Evolutionary conservation across 768 basidiomycete species (phyloP).

Genomic region (Tulasnella sp.): DNA sequence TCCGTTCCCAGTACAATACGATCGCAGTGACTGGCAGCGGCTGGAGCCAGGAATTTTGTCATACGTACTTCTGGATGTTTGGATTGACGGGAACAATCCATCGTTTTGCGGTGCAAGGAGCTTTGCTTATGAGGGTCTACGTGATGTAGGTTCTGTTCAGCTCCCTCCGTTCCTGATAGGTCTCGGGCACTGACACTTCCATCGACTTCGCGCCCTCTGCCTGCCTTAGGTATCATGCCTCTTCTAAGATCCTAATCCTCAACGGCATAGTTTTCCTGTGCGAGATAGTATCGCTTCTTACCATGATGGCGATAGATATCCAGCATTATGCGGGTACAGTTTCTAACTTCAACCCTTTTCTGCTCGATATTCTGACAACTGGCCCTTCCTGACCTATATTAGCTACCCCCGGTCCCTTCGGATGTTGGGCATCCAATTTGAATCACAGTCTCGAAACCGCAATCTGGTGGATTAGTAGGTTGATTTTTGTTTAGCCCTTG

Average conservation of each 20-base stretch:
- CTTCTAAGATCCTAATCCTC: not conserved
- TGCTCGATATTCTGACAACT: not conserved
- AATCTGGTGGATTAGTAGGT: not conserved
- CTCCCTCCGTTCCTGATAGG: not conserved
- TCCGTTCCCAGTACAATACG: not conserved
- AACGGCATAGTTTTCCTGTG: not conserved
- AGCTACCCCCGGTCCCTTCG: not conserved
- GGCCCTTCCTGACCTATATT: not conserved
- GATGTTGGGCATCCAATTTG: not conserved
- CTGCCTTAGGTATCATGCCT: not conserved
- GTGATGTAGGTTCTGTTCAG: not conserved
- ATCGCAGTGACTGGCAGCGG: not conserved
- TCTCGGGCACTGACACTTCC: not conserved
- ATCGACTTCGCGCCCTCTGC: not conserved
- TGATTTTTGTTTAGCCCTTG: too few relatives aligned
- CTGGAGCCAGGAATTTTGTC: not conserved
- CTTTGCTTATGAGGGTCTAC: not conserved
- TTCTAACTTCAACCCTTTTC: not conserved
- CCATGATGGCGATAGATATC: not conserved
- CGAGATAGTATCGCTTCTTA: not conserved
- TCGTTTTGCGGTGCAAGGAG: not conserved
- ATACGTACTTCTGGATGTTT: not conserved
- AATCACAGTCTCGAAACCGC: too few relatives aligned
- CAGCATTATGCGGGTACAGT: not conserved
- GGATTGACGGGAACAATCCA: not conserved